These are phyloP conservation scores for Talaromyces sp. DNA, from an alignment of 2,329 filamentous ascomycete genomes.

Conservation along the genomic window DNA sequence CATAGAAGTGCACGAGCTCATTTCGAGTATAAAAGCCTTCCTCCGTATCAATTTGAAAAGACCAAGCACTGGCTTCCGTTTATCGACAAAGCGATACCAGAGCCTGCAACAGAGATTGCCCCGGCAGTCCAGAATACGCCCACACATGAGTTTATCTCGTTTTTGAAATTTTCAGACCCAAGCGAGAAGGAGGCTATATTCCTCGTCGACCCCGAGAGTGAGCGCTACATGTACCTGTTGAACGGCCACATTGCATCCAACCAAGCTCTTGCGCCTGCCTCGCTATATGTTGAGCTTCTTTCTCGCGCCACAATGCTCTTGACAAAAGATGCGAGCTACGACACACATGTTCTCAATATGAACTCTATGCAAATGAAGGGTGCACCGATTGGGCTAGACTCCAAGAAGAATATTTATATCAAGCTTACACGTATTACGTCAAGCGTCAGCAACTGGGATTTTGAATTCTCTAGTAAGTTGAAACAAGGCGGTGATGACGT, in stretches of 20 bases:
- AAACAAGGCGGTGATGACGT: neutral
- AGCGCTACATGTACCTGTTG: constrained; percentile 6
- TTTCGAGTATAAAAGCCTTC: constrained; percentile 18
- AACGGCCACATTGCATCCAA: constrained; percentile 6
- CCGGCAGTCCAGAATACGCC: neutral
- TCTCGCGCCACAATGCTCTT: constrained; percentile 2
- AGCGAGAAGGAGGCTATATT: constrained; percentile 5
- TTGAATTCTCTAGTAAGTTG: constrained; percentile 4
- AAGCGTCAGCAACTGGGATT: neutral
- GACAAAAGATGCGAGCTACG: neutral
- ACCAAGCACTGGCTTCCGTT: constrained; percentile 24
- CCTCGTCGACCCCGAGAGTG: constrained; percentile 3
- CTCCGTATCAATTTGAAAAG: constrained; percentile 33
- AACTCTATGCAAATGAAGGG: constrained; percentile 7
- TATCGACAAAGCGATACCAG: neutral
- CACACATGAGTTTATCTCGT: constrained; percentile 5
- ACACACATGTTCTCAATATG: constrained; percentile 5
- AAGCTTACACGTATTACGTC: constrained; percentile 2
- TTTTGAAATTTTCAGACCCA: neutral
- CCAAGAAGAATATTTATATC: constrained; percentile 7
- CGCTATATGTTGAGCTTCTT: constrained; percentile 6
- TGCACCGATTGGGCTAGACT: constrained; percentile 2
- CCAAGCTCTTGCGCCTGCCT: constrained; percentile 6
- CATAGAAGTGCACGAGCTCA: constrained; percentile 16
- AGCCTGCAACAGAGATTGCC: neutral